Conservation (phyloP, 441 rosid species). For the Gossypium gossypioides region DNA sequence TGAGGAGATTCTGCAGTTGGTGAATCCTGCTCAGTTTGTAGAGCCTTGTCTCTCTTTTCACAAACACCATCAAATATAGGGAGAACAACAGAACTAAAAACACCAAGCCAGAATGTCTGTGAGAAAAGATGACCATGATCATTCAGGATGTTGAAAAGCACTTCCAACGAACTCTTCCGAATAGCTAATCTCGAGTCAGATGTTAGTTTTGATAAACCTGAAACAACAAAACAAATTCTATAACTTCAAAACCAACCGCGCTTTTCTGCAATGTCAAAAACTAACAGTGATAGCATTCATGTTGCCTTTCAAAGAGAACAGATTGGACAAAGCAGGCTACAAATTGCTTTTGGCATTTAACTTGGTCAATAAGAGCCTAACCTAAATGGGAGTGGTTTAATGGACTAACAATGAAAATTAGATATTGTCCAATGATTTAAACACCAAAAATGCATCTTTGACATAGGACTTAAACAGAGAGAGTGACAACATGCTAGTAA, state of each 20-base stretch:
- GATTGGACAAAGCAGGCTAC: background rate
- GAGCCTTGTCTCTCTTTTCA: constrained; percentile 35
- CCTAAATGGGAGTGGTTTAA: background rate
- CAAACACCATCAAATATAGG: constrained; percentile 52
- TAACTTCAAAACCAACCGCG: constrained; percentile 2
- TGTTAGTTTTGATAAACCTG: constrained; percentile 83
- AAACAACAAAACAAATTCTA: constrained; percentile 17
- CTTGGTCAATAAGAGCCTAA: background rate
- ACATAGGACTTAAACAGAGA: background rate
- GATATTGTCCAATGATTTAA: background rate
- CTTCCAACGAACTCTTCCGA: constrained; percentile 85
- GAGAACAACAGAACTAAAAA: constrained; percentile 53
- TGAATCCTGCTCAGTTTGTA: constrained; percentile 36
- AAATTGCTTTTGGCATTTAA: background rate
- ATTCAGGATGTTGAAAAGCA: constrained; percentile 81
- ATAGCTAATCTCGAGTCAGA: constrained; percentile 78
- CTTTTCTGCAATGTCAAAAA: background rate
- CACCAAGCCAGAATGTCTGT: constrained; percentile 49
- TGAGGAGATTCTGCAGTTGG: constrained; percentile 36
- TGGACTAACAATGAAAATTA: background rate
- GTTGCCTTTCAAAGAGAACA: background rate
- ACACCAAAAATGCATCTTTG: background rate
- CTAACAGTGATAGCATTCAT: background rate
- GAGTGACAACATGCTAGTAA: background rate
- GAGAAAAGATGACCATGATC: constrained; percentile 95